Conservation (phyloP, 1,139 yeast species). For the Geotrichum cucujoidarum region DNA sequence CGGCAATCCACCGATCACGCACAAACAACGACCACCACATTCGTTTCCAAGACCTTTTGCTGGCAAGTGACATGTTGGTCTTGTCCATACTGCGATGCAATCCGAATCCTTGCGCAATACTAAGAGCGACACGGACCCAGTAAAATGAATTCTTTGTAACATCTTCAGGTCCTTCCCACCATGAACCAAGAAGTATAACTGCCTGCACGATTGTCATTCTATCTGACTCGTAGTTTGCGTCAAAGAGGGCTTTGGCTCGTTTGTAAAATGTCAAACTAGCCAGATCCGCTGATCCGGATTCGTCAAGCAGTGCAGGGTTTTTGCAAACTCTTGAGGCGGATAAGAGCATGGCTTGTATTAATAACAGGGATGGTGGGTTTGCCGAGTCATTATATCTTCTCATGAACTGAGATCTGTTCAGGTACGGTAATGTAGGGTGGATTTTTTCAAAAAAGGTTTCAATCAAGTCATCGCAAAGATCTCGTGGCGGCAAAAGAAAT, state of each 20-base stretch:
- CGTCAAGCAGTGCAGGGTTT: conserved; percentile 54
- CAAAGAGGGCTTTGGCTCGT: conserved; percentile 73
- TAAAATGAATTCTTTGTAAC: conserved; percentile 68
- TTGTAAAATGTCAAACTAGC: conserved; percentile 66
- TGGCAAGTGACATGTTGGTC: conserved; percentile 37
- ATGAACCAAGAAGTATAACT: conserved; percentile 58
- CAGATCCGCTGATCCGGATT: conserved; percentile 51
- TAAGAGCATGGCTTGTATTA: conserved; percentile 63
- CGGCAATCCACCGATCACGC: conserved; percentile 64
- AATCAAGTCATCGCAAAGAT: conserved; percentile 57
- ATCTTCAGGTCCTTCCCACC: conserved; percentile 78
- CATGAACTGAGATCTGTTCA: conserved; percentile 62
- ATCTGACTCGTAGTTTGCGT: conserved; percentile 67
- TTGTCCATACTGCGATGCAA: conserved; percentile 50
- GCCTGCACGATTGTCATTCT: conserved; percentile 66
- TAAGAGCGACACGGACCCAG: conserved; percentile 71
- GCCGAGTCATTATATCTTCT: conserved; percentile 51
- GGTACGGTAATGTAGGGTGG: conserved; percentile 66
- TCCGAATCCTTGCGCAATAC: conserved; percentile 76
- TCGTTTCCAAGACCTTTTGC: conserved; percentile 59
- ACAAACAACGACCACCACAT: conserved; percentile 80
- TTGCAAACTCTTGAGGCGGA: conserved; percentile 63
- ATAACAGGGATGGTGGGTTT: conserved; percentile 62
- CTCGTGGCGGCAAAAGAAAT: conserved; percentile 59
- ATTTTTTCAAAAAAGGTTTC: conserved; percentile 60